Evolutionary conservation across 495 filamentous ascomycete genomes (phyloP), one percentile per base, ranked within the genome.

Genomic region (Aspergillus homomorphus): DNA sequence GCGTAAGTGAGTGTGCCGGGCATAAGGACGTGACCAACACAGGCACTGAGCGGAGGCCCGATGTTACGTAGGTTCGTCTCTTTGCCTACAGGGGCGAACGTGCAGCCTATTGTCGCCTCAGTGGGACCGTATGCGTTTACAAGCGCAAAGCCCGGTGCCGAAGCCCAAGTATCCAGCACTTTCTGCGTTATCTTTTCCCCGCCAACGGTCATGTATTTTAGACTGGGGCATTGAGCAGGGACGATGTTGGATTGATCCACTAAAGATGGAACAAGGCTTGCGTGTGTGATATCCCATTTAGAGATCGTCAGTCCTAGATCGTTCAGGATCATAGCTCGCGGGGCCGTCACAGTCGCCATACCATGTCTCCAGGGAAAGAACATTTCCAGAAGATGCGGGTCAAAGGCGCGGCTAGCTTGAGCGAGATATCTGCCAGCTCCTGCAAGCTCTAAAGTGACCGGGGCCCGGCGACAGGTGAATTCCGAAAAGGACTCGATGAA

Each of bases 41-140:
- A 91, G 51, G 95, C 93, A 53, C 85, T 80, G 57, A 96, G 91
- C 57, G 91, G 89, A 20, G 74, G 80, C 0, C 92, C 92, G 59
- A 97, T 96, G 71, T 96, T 96, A 3, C 88, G 87, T 1, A 90
- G 77, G 53, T 88, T 89, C 8, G 89, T 90, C 51, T 84, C 84
- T 20, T 70, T 62, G 1, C 85, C 85, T 38, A 96, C 88, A 38
- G 86, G 80, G 10, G 86, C 83, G 59, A 86, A 91, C 71, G 91
- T 91, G 45, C 88, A 87, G 4, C 92, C 92, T 62, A 97, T 96
- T 0, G 92, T 96, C 0, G 88, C 85, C 67, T 97, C 92, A 0
- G 92, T 96, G 1, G 92, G 92, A 5, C 92, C 92, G 53, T 89
- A 89, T 3, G 76, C 76, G 51, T 80, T 80, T 33, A 71, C 73